Evolutionary conservation across 73 alveolate species (phyloP).

Genomic region (Tetrahymena thermophila): DNA sequence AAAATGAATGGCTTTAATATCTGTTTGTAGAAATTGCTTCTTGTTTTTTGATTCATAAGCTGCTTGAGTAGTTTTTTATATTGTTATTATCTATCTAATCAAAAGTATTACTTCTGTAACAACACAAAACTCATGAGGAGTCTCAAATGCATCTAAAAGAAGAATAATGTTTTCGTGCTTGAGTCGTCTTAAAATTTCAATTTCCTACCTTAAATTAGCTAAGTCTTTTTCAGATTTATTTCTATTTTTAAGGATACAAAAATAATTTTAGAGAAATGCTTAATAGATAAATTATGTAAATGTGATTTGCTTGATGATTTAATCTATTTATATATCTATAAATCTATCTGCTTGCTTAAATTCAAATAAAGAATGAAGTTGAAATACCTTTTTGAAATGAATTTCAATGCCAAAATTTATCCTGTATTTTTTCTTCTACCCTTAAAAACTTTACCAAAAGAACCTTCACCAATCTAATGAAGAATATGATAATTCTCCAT

Average conservation of each 20-base stretch:
- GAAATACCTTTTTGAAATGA: slow-evolving; percentile 80
- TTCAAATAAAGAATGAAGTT: not conserved
- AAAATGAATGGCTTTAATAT: not conserved
- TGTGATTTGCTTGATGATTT: not conserved
- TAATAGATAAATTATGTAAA: not conserved
- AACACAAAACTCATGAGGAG: slow-evolving; percentile 95
- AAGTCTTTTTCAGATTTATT: slow-evolving; percentile 98
- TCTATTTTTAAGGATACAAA: slow-evolving; percentile 7
- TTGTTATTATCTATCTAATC: not conserved
- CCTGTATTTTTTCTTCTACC: slow-evolving; percentile 96
- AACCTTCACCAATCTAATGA: slow-evolving; percentile 98
- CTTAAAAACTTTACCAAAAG: slow-evolving; percentile 99
- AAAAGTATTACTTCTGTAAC: slow-evolving; percentile 77
- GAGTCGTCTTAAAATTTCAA: slow-evolving; percentile 91
- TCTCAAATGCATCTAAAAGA: slow-evolving; percentile 97
- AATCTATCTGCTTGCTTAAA: not conserved
- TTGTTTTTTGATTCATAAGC: not conserved
- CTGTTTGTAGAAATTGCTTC: too few species aligned
- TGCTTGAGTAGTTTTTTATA: not conserved
- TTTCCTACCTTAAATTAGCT: slow-evolving; percentile 95
- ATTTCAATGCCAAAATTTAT: slow-evolving; percentile 97
- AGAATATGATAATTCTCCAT: slow-evolving; percentile 92
- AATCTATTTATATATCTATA: too few species aligned
- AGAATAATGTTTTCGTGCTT: slow-evolving; percentile 98
- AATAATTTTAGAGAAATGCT: not conserved